Conservation (phyloP, 208 protist species). For the Naegleria fowleri region DNA sequence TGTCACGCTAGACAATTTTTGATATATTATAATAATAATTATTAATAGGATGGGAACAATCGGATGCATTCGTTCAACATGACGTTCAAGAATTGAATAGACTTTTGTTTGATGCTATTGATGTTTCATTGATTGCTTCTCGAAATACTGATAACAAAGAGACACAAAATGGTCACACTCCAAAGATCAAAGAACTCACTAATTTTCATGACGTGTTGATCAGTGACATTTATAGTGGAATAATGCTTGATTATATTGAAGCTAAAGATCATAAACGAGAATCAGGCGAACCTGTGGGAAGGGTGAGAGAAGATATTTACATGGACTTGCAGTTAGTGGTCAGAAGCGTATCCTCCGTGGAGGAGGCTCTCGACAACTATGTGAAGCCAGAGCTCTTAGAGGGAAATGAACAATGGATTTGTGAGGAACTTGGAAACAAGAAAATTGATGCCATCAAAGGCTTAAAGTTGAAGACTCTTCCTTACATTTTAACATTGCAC, state of each 20-base stretch:
- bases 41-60: constrained; percentile 71
- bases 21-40: constrained; percentile 63
- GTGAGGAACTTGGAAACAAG: constrained; percentile 59
- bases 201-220: background rate
- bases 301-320: constrained; percentile 63
- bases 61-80: constrained; percentile 78
- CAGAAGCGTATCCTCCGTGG: constrained; percentile 57
- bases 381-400: constrained; percentile 64
- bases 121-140: background rate
- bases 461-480: constrained; percentile 63
- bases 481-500: constrained; percentile 72
- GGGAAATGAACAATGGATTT: constrained; percentile 71
- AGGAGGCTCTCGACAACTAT: constrained; percentile 64
- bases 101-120: constrained; percentile 62
- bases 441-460: constrained; percentile 58
- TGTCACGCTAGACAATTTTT: constrained; percentile 38
- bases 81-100: constrained; percentile 80
- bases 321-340: constrained; percentile 75
- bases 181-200: constrained; percentile 59
- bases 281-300: constrained; percentile 42
- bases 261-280: constrained; percentile 17
- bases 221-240: constrained; percentile 62
- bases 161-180: constrained; percentile 62
- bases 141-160: constrained; percentile 51
- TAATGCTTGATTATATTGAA: constrained; percentile 60